Evolutionary conservation across 2,329 filamentous ascomycete species (phyloP), one percentile per base, ranked within the genome.

Genomic region (Aureobasidium leucospermi): DNA sequence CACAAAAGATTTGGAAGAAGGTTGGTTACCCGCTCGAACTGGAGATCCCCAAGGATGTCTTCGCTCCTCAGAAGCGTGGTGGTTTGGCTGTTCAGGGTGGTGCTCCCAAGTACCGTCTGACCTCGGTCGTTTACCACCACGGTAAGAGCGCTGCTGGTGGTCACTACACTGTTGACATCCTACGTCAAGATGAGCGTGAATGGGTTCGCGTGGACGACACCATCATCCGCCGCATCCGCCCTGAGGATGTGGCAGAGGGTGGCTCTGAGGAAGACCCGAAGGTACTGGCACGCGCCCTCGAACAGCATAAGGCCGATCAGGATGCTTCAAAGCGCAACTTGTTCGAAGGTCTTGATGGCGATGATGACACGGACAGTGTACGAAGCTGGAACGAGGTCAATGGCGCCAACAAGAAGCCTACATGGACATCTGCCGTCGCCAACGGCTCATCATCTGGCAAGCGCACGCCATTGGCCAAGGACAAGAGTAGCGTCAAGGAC

Each of bases 1-100:
- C 91, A 0, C 88, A 96, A 68, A 99, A 99, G 79, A 96, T 97
- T 64, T 96, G 93, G 90, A 99, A 97, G 78, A 96, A 93, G 77
- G 81, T 99, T 61, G 93, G 91, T 19, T 99, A 99, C 69, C 94
- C 94, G 0, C 78, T 99, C 31, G 92, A 97, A 68, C 80, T 99
- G 53, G 93, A 97, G 71, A 90, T 99, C 63, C 94, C 94, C 0
- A 88, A 87, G 60, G 93, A 97, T 70, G 88, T 90, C 9, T 88
- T 99, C 68, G 87, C 91, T 10, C 85, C 87, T 32, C 83, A 87
- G 68, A 88, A 86, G 71, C 84, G 88, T 57, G 85, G 85, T 65
- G 80, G 81, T 46, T 78, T 89, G 63, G 78, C 81, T 29, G 78
- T 83, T 15, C 85, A 87, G 64, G 85, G 86, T 45, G 84, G 85